Percentiles rank a stretch among this genome's conserved stretches.
These are phyloP conservation scores for Exophiala sp. DNA, from an alignment of 2,329 filamentous ascomycete genomes.

Conservation along the genomic window DNA sequence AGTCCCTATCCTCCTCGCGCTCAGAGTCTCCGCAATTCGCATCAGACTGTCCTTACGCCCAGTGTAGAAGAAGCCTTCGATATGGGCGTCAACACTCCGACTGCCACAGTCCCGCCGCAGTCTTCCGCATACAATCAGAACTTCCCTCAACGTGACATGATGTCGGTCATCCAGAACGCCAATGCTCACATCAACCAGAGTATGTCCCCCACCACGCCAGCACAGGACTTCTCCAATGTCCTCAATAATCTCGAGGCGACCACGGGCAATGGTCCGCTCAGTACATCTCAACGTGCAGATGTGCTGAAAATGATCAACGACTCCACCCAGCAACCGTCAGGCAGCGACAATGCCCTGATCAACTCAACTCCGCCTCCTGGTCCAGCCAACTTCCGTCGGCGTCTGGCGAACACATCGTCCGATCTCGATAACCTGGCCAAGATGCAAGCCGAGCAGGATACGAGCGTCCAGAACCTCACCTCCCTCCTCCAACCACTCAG, in stretches of 20 bases:
- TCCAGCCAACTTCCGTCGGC: slow-evolving; percentile 46
- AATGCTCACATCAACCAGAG: slow-evolving; percentile 39
- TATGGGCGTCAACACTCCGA: slow-evolving; percentile 23
- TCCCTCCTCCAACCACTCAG: slow-evolving; percentile 74
- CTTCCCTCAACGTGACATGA: slow-evolving; percentile 43
- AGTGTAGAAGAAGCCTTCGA: slow-evolving; percentile 47
- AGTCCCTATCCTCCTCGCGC: slow-evolving; percentile 25
- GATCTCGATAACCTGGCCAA: slow-evolving; percentile 77
- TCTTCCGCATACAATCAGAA: slow-evolving; percentile 11
- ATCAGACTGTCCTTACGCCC: slow-evolving; percentile 26
- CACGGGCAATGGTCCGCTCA: slow-evolving; percentile 42
- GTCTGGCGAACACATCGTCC: slow-evolving; percentile 63
- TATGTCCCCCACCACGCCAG: slow-evolving; percentile 33
- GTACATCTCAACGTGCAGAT: slow-evolving; percentile 44
- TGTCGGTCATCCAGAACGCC: slow-evolving; percentile 47
- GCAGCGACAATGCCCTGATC: slow-evolving; percentile 56
- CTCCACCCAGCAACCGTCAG: slow-evolving; percentile 40
- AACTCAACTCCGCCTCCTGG: slow-evolving; percentile 54
- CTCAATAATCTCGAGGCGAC: slow-evolving; percentile 44
- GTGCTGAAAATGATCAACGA: slow-evolving; percentile 47
- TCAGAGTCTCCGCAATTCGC: slow-evolving; percentile 1
- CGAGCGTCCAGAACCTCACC: slow-evolving; percentile 70
- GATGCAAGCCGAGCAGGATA: slow-evolving; percentile 74
- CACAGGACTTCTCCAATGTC: slow-evolving; percentile 44
- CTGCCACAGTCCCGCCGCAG: slow-evolving; percentile 3